Evolutionary conservation across 345 rosid species (phyloP).

Genomic region (Fremontodendron californicum): DNA sequence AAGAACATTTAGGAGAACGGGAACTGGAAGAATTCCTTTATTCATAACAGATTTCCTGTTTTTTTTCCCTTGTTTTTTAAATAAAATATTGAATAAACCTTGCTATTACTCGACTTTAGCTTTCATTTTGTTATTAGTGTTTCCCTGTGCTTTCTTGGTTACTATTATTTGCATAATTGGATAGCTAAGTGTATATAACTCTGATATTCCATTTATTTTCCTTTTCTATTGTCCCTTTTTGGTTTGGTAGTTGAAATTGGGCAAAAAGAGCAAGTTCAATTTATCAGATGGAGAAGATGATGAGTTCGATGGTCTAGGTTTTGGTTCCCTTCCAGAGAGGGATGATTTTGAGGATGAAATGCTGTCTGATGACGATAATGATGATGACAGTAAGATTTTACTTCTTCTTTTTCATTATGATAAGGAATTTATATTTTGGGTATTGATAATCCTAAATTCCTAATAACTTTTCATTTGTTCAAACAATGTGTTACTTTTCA

Average conservation of each 20-base stretch:
- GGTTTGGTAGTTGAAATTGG: slow-evolving; percentile 44
- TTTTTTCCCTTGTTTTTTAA: too few relatives aligned
- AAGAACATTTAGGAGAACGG: too few relatives aligned
- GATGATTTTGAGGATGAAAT: slow-evolving; percentile 80
- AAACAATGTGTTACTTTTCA: neutral
- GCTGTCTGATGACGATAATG: slow-evolving; percentile 56
- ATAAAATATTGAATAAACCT: too few relatives aligned
- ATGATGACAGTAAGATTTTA: slow-evolving; percentile 35
- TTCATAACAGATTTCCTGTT: too few relatives aligned
- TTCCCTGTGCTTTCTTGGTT: neutral
- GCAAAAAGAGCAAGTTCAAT: slow-evolving; percentile 69
- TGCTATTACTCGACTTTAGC: too few relatives aligned
- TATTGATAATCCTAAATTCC: neutral
- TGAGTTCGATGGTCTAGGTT: slow-evolving; percentile 40
- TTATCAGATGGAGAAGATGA: slow-evolving; percentile 91
- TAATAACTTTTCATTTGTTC: neutral
- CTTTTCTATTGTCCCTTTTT: neutral
- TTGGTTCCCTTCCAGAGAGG: slow-evolving; percentile 38
- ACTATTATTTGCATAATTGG: neutral
- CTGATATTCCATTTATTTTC: neutral
- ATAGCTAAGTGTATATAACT: neutral
- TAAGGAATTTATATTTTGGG: neutral
- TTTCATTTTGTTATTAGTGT: neutral
- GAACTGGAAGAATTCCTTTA: too few relatives aligned
- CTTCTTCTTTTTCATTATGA: neutral